Conservation (phyloP, 805 yeast species). For the Yarrowia osloensis region DNA sequence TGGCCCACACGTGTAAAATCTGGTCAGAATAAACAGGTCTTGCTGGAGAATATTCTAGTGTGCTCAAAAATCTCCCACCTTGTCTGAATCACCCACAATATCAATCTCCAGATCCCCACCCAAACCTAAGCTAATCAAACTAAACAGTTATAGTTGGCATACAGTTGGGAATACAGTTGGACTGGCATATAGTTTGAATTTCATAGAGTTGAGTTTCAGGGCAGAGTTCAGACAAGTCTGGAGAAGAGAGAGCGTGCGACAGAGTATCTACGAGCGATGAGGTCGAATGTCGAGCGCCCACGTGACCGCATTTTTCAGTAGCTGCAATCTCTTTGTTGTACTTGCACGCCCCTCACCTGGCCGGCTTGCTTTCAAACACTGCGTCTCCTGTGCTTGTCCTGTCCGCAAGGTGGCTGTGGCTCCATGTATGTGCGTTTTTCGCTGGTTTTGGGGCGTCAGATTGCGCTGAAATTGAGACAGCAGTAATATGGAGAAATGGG, state of each 20-base stretch:
- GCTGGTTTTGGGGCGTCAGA: background rate
- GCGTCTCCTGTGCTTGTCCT: background rate
- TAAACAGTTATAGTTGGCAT: conserved; percentile 23
- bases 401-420: no score
- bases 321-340: no score
- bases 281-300: no score
- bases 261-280: no score
- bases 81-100: background rate
- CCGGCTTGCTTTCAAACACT: background rate
- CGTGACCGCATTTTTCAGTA: no score
- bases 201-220: conserved; percentile 31
- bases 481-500: no score
- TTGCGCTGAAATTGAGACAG: background rate
- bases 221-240: conserved; percentile 26
- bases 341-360: no score
- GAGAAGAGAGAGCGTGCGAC: background rate
- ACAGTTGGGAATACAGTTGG: conserved; percentile 18
- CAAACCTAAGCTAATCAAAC: conserved; percentile 23
- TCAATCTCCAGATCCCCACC: background rate
- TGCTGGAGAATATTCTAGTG: no score
- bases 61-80: background rate
- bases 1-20: background rate
- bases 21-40: no score
- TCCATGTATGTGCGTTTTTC: no score
- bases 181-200: conserved; percentile 25